Evolutionary conservation across 768 basidiomycete genomes (phyloP), one percentile per base, ranked within the genome.

Genomic region (Lactarius vividus): DNA sequence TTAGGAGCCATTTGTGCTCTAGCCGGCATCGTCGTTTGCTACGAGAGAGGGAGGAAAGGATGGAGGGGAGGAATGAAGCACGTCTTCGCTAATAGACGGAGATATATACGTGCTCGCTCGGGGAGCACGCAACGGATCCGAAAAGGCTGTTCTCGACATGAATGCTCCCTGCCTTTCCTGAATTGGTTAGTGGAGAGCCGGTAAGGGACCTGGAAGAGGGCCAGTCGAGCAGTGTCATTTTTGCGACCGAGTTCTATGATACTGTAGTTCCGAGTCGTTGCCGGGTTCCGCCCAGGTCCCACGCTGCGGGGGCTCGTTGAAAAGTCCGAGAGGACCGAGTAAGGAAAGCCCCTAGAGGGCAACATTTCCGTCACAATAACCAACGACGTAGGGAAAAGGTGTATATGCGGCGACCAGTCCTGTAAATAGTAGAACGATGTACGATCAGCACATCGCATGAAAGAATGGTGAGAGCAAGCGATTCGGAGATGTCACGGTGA

Each of bases 81-180:
- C 29, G 37, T 58, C 39, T 20, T 15, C 44, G 31, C 11, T 31
- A 28, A 11, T 20, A 15, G 37, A 31, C 60, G 16, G 33, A 46
- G 57, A 63, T 67, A 63, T 63, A 63, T 53, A 40, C 46, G 11
- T 42, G 31, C 16, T 20, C 55, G 59, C 33, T 57, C 54, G 59
- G 42, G 28, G 35, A 55, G 20, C 40, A 54, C 28, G 3, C 55
- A 33, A 37, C 37, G 65, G 65, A 58, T 63, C 62, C 61, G 66
- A 63, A 46, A 33, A 54, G 55, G 46, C 44, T 29, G 42, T 52
- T 49, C 55, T 35, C 29, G 44, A 61, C 31, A 56, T 28, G 64
- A 46, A 55, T 31, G 55, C 23, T 39, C 40, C 18, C 31, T 44
- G n/a, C 29, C 6, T 62, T 57, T 52, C 65, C 56, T 23, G 49